Base-by-base conservation (phyloP, 2,329 filamentous ascomycete genomes). In the Penicillium sclerotiorum region DNA sequence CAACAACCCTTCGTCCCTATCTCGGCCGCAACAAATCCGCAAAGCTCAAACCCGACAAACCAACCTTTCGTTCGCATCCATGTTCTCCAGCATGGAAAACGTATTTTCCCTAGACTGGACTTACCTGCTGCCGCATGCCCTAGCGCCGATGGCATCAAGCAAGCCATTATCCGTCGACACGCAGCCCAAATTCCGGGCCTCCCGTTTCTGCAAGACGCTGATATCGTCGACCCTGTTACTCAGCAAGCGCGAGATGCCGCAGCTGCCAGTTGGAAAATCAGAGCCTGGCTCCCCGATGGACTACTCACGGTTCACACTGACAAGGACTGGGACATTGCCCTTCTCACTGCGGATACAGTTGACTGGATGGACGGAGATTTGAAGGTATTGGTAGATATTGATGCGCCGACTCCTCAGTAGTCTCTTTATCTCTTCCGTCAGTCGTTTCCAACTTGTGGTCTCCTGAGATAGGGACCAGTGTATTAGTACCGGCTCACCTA, bases 311-410 rank as follows among this genome's bases (percentile, higher is more conserved):
- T 77, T 7, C 62, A 65, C 11, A 71, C 61, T 37, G 72, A 76
- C 43, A 68, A 68, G 30, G 73, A 77, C 39, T 77, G 74, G 75
- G 68, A 70, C 17, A 67, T 76, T 49, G 71, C 73, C 4, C 61
- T 76, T n/a, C 57, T 75, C 25, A 69, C 71, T 4, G 70, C 70
- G 9, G 67, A 69, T 15, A 71, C 69, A 9, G 68, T 75, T 2
- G 74, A 76, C 23, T 77, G 75, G 75, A 75, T 77, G 73, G 74
- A 77, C 50, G 68, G 68, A 4, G 67, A 75, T 33, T 52, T 77
- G 49, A 71, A 67, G 43, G 68, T 77, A 47, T 55, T 77, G 23
- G 59, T 76, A 22, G 73, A 76, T 35, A 40, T 71, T 32, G 64
- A 60, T 25, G 56, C 48, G 17, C 28, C 40, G 17, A 50, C 49